These are phyloP conservation scores for Aspergillus leporis DNA, from an alignment of 495 filamentous ascomycete genomes.

Conservation along the genomic window DNA sequence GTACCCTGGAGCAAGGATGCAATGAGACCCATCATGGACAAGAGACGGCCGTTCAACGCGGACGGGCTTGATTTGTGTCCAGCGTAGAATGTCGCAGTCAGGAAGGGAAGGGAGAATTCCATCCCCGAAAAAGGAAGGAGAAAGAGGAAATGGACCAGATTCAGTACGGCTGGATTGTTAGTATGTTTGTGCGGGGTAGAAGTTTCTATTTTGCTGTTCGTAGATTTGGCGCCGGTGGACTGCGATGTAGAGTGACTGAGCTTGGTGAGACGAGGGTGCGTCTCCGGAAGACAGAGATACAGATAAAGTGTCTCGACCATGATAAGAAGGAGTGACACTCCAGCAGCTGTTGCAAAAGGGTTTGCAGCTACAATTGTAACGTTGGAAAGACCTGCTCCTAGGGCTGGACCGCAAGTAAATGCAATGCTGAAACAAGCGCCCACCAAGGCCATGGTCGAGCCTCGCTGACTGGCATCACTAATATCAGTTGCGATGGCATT, in stretches of 20 bases:
- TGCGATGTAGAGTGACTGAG: conserved; percentile 28
- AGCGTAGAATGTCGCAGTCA: conserved; percentile 90
- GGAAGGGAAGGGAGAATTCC: conserved; percentile 92
- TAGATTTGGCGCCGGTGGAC: neutral
- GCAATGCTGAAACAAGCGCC: conserved; percentile 96
- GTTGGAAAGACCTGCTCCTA: conserved; percentile 80
- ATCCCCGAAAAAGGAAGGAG: conserved; percentile 96
- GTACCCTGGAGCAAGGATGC: conserved; percentile 87
- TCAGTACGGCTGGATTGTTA: conserved; percentile 81
- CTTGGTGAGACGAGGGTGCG: conserved; percentile 58
- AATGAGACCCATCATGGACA: conserved; percentile 91
- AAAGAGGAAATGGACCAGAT: conserved; percentile 84
- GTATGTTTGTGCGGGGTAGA: conserved; percentile 48
- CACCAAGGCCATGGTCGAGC: conserved; percentile 91
- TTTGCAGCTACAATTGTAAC: conserved; percentile 78
- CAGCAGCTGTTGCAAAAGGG: conserved; percentile 88
- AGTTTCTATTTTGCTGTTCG: neutral
- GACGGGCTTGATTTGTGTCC: conserved; percentile 54
- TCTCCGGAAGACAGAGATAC: conserved; percentile 88
- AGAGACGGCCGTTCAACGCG: conserved; percentile 76
- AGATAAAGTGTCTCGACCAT: conserved; percentile 84
- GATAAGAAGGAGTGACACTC: conserved; percentile 79
- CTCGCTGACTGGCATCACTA: conserved; percentile 75
- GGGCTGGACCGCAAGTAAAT: conserved; percentile 91
- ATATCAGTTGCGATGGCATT: conserved; percentile 97